Conservation (phyloP, 164 flowering plant species). For the Vitis cinerea region DNA sequence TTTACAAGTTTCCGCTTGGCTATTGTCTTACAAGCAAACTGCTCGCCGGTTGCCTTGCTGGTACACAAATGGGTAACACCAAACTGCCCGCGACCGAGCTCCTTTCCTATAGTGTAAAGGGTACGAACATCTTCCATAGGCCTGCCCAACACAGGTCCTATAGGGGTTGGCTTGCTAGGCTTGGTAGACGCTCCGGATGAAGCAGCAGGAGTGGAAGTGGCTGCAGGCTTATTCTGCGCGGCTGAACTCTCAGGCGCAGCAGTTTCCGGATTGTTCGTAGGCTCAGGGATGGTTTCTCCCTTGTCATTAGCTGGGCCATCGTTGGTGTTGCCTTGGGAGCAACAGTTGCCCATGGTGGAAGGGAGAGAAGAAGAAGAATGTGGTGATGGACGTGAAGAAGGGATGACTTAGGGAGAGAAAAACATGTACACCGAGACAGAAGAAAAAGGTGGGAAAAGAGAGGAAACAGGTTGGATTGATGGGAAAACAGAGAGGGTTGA, state of each 20-base stretch:
- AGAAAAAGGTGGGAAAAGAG: neutral
- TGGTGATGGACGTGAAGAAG: slow-evolving; percentile 10
- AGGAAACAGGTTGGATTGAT: slow-evolving; percentile 27
- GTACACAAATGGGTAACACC: slow-evolving; percentile 78
- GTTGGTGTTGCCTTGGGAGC: slow-evolving; percentile 33
- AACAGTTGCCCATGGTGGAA: slow-evolving; percentile 62
- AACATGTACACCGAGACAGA: slow-evolving; percentile 1
- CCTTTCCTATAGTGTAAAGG: slow-evolving; percentile 60
- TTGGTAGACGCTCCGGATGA: slow-evolving; percentile 19
- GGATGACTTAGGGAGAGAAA: slow-evolving; percentile 9
- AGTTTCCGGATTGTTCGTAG: neutral
- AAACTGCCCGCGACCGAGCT: slow-evolving; percentile 82
- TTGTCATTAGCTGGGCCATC: slow-evolving; percentile 10
- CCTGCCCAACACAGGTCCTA: slow-evolving; percentile 67
- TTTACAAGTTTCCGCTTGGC: slow-evolving; percentile 64
- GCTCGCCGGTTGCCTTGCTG: slow-evolving; percentile 56
- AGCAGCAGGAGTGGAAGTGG: slow-evolving; percentile 10
- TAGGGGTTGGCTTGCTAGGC: slow-evolving; percentile 33
- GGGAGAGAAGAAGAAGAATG: slow-evolving; percentile 4
- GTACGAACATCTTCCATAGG: slow-evolving; percentile 74
- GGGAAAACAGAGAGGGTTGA: slow-evolving; percentile 17
- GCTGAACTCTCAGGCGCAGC: neutral
- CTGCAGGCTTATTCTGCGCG: slow-evolving; percentile 15
- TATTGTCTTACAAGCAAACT: slow-evolving; percentile 79
- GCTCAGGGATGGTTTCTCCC: neutral